Percentiles rank a stretch among this genome's conserved stretches.
phyloP scores from a whole-genome alignment of 768 basidiomycete genomes.

The Pleurotus eryngii region DNA sequence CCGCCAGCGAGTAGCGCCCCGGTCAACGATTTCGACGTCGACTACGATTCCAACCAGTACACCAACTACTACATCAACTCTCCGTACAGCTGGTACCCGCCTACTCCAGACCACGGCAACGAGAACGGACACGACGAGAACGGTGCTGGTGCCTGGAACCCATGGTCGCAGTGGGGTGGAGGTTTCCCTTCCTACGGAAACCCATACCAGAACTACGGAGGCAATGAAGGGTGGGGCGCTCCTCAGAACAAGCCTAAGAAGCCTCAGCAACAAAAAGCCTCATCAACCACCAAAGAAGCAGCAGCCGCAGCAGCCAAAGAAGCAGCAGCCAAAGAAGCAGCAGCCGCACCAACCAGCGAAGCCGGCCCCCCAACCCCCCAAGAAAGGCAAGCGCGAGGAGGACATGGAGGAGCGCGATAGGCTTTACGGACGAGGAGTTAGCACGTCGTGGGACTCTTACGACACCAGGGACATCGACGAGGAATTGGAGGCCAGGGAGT shows the following conservation, averaged over 20 bases:
- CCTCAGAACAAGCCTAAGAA: not conserved
- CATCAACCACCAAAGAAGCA: not conserved
- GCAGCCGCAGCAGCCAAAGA: not conserved
- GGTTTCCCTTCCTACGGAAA: too few species aligned
- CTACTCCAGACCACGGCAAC: not conserved
- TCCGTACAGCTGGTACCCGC: not conserved
- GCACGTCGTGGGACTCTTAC: not conserved
- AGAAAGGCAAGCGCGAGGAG: constrained; percentile 1
- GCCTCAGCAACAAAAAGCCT: not conserved
- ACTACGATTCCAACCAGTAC: constrained; percentile 3
- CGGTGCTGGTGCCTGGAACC: not conserved
- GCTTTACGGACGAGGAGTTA: not conserved
- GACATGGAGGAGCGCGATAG: not conserved
- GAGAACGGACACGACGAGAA: not conserved
- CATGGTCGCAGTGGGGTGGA: not conserved
- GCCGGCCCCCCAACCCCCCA: not conserved
- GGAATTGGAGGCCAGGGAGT: constrained; percentile 4
- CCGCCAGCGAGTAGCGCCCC: not conserved
- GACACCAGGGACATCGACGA: not conserved
- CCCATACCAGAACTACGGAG: too few species aligned
- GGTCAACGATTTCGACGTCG: not conserved
- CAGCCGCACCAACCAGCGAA: not conserved
- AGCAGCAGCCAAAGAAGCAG: not conserved
- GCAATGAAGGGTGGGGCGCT: not conserved
- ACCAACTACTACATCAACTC: constrained; percentile 3